Evolutionary conservation across 805 yeast genomes (phyloP), one percentile per base, ranked within the genome.

Genomic region (Yamadazyma takamatsuzukensis): DNA sequence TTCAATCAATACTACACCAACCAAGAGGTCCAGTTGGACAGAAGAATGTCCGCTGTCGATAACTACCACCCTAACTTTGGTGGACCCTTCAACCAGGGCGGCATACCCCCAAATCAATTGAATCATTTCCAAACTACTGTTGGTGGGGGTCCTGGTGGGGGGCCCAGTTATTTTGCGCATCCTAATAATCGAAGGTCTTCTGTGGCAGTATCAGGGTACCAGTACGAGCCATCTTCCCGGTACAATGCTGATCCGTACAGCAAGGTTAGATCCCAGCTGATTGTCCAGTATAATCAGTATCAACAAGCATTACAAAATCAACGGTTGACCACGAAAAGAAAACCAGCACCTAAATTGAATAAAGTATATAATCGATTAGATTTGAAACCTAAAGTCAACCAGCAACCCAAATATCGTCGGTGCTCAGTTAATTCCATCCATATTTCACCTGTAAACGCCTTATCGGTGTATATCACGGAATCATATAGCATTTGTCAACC

Each of bases 401-500:
- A 59, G n/a, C 73, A 70, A 30, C 89, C 89, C 2, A 79, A 78
- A 56, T 81, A 74, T 47, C 64, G 93, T 41, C 63, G 93, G 36
- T 82, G 86, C 7, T 77, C 86, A 0, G 68, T 78, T 30, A 72
- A 78, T 25, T 70, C 81, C 2, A 64, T 70, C 12, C 80, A 75
- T 36, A 75, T 83, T 4, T 82, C 93, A 4, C 98, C 98, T 1
- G 68, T 85, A 15, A 67, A 73, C 36, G 95, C 95, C 0, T 64
- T 90, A 37, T 84, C 96, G 0, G 72, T 80, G 4, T 77, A 83
- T 29, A 62, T 93, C 31, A 72, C 90, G 2, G 77, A 88, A 14
- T 82, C 96, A 0, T 93, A 84, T 56, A 68, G 83, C 7, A 72
- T 90, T 35, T 90, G 97, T 59, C 83, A 87, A 39, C 86, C 97